Conservation (phyloP, 1,139 yeast species). For the Hyphopichia burtonii region DNA sequence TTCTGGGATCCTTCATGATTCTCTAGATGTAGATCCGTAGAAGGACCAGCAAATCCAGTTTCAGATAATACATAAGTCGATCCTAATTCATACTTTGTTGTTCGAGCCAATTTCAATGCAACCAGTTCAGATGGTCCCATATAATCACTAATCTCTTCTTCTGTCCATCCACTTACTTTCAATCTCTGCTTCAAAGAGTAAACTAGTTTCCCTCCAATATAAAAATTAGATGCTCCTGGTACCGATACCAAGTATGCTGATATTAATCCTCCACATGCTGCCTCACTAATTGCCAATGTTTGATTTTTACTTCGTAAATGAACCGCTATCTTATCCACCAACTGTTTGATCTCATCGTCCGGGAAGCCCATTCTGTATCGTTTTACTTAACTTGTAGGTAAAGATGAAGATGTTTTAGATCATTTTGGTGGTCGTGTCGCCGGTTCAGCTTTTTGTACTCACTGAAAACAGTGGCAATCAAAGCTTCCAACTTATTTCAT, state of each 20-base stretch:
- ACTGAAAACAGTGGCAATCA: constrained; percentile 1
- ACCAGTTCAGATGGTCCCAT: constrained; percentile 83
- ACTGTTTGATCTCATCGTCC: constrained; percentile 48
- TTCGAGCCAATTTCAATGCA: constrained; percentile 73
- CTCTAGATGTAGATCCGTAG: constrained; percentile 41
- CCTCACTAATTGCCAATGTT: constrained; percentile 78
- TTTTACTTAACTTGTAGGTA: not conserved
- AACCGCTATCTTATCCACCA: constrained; percentile 58
- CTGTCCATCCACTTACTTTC: constrained; percentile 75
- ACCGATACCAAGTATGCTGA: constrained; percentile 78
- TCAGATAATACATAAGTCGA: constrained; percentile 80
- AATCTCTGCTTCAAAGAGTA: constrained; percentile 75
- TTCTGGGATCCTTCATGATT: constrained; percentile 9
- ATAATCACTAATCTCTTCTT: constrained; percentile 63
- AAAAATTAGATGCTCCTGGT: constrained; percentile 83
- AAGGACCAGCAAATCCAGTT: constrained; percentile 87
- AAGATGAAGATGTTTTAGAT: too few species aligned
- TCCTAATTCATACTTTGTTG: constrained; percentile 76
- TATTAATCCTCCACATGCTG: constrained; percentile 86
- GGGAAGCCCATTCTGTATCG: constrained; percentile 51
- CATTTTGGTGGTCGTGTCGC: not conserved
- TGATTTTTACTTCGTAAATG: constrained; percentile 52
- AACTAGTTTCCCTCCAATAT: constrained; percentile 80
- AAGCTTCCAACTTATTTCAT: not conserved
- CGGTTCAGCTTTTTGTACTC: not conserved